A percentile compares a stretch with the other conserved stretches of the same genome.
Evolutionary conservation across 768 basidiomycete species (phyloP).

Genomic region (Leccinum fibrillosum): DNA sequence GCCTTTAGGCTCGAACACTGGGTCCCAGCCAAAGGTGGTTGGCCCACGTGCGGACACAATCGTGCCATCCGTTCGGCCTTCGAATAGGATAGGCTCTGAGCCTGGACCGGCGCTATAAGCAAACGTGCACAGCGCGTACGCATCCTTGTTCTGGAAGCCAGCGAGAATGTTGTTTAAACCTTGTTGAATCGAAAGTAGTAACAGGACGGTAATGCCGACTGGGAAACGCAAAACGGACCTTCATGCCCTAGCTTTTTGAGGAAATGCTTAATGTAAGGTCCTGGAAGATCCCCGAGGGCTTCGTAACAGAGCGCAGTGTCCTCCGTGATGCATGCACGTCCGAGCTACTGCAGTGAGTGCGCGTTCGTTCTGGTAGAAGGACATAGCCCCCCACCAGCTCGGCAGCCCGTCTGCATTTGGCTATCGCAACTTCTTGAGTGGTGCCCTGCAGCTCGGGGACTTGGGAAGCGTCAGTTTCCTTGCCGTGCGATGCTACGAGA

Average conservation of each 20-base stretch:
- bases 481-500: neutral
- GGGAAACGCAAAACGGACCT: constrained; percentile 40
- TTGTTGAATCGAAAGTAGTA: constrained; percentile 21
- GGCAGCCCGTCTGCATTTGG: constrained; percentile 84
- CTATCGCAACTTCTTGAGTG: constrained; percentile 83
- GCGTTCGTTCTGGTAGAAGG: neutral
- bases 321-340: constrained; percentile 71
- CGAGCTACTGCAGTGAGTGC: constrained; percentile 32
- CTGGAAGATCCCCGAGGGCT: constrained; percentile 87
- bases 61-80: constrained; percentile 84
- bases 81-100: constrained; percentile 74
- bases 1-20: constrained; percentile 76
- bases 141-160: constrained; percentile 72
- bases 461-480: constrained; percentile 29
- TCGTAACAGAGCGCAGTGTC: constrained; percentile 93
- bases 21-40: constrained; percentile 85
- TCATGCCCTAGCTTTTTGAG: constrained; percentile 79
- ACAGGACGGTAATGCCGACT: neutral
- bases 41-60: constrained; percentile 86
- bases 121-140: constrained; percentile 93
- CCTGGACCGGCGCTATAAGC: constrained; percentile 88
- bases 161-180: constrained; percentile 80
- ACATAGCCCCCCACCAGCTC: constrained; percentile 54
- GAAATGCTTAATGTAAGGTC: constrained; percentile 97
- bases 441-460: constrained; percentile 95